Evolutionary conservation across 139 green algal genomes (phyloP), one percentile per base, ranked within the genome.

Genomic region (Volvox reticuliferus): DNA sequence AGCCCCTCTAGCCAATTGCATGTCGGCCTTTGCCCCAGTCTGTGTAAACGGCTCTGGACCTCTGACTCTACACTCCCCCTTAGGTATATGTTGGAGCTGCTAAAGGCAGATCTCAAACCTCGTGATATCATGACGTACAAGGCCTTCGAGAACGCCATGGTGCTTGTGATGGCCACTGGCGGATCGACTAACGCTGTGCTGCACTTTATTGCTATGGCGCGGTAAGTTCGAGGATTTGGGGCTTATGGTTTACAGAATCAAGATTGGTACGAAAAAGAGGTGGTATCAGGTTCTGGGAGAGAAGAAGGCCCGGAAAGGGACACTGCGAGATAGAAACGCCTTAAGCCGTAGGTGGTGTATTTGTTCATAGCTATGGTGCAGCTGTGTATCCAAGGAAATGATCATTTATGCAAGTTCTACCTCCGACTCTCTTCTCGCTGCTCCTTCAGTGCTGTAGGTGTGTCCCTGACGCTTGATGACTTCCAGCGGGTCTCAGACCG

Each of bases 111-210:
- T 95, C 91, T 99, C 75, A 99, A 98, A 94, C 98, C 98, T 13
- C 90, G 95, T 12, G 98, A 99, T 95, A 99, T 99, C 95, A 99
- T 99, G 97, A 99, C 97, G 24, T 89, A 82, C 85, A 89, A 82
- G 85, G 96, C 98, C 2, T 99, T 99, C 95, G 98, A 99, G 92
- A 99, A 99, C 89, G 98, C 98, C 35, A 99, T 99, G 90, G 93
- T 96, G 2, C 90, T 97, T 1, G 91, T 98, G 80, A 99, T 99
- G 96, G 98, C 97, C 0, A 95, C 97, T 35, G 98, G 98, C 12
- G 98, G 98, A 55, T 98, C 96, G 85, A 99, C 98, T 85, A 99
- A 99, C 91, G 98, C 98, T 32, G 96, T 98, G 89, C 94, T 99
- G 91, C 97, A 99, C 94, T 94, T 98, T 83, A 95, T 98, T 22